A percentile compares a stretch with the other conserved stretches of the same genome.
These are phyloP conservation scores for Solanum appendiculatum DNA, from an alignment of 257 asterid genomes.

Conservation along the genomic window DNA sequence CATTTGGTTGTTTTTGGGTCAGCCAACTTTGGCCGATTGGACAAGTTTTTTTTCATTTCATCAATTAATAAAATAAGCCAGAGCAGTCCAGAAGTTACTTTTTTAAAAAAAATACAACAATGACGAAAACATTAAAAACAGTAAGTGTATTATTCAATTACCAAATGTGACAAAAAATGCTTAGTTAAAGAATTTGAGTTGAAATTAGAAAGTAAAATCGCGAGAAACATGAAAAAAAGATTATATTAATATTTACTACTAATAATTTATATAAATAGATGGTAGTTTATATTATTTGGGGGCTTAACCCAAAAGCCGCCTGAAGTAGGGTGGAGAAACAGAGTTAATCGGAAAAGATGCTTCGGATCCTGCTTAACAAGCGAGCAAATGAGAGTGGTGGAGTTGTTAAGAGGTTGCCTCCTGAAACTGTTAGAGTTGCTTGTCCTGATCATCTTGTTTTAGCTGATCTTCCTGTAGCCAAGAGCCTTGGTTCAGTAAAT, in stretches of 20 bases:
- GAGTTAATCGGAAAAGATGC: conserved; percentile 29
- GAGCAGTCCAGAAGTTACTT: neutral
- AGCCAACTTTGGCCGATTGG: neutral
- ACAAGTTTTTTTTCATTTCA: neutral
- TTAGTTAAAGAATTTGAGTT: too few species aligned
- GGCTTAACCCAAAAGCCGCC: neutral
- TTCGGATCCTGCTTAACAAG: conserved; percentile 90
- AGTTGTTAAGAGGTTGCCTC: conserved; percentile 35
- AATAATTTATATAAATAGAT: neutral
- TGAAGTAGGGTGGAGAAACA: neutral
- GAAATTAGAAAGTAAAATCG: too few species aligned
- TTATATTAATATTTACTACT: neutral
- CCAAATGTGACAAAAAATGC: too few species aligned
- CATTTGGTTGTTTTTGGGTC: neutral
- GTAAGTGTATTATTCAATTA: too few species aligned
- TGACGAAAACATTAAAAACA: too few species aligned
- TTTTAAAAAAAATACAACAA: too few species aligned
- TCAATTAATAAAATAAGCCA: neutral
- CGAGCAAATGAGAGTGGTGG: conserved; percentile 67
- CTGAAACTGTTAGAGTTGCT: conserved; percentile 73
- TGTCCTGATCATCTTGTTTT: conserved; percentile 92
- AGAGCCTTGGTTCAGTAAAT: conserved; percentile 61
- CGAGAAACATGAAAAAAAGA: neutral
- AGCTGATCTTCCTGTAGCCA: conserved; percentile 95
- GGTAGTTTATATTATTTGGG: neutral